Base-by-base conservation (phyloP, 176 grass and related monocot species). In the Pharus latifolius region DNA sequence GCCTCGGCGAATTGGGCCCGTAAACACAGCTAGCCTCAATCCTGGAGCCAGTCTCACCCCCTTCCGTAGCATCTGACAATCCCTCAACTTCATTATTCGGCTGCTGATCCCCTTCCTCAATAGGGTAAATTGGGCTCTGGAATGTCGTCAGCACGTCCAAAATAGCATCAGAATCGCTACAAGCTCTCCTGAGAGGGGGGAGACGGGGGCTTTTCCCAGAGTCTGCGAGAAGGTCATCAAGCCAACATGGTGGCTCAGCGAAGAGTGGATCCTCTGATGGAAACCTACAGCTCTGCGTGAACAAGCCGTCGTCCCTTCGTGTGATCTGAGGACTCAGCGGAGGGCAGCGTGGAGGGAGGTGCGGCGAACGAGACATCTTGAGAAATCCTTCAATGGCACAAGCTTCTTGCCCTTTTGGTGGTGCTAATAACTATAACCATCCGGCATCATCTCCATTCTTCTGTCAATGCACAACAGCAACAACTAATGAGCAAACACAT, bases 1-100 rank as follows among this genome's bases (percentile, higher is more conserved):
- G 90, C 22, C 90, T 90, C 14, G 96, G 96, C 0, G 90, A 99
- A 84, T 99, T 99, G 12, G 96, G 96, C 6, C 96, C 96, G 57
- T 99, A 99, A 48, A 94, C 60, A 70, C 87, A 94, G 73, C 72
- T 72, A 60, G 76, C 73, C 54, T 99, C 96, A 45, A 91, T 63
- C 19, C 75, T 59, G 38, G 42, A 73, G 32, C 30, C 78, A 60
- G 19, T 76, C 56, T 79, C 82, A 63, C 13, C 60, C 31, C 56
- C 55, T 70, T 34, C 41, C 1, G 14, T 52, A 60, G 63, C 17
- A 77, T 79, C 84, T 17, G 4, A 15, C 3, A 9, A 47, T 51
- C 77, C 69, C 6, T 80, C 49, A 14, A 35, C 42, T 24, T 87
- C 73, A 2, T 48, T 53, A 72, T 65, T 80, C n/a, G 63, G 63